Evolutionary conservation across 2,329 filamentous ascomycete species (phyloP).

Genomic region (Colletotrichum tanaceti): DNA sequence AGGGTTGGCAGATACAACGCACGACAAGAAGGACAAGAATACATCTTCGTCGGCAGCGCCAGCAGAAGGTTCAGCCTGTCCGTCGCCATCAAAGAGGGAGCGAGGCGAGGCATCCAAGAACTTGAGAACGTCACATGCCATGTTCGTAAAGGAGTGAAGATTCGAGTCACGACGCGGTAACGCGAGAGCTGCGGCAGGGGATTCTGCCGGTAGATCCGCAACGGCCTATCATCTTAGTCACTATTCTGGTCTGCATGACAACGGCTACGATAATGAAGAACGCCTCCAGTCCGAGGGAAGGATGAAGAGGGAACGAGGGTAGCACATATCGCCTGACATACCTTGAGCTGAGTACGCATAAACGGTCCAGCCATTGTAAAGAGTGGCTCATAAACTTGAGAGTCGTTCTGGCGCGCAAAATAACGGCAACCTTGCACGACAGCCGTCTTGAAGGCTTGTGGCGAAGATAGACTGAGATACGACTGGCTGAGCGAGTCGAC

Average conservation of each 20-base stretch:
- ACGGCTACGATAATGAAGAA: neutral
- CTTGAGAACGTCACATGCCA: conserved; percentile 65
- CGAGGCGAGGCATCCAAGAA: conserved; percentile 66
- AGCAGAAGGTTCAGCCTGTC: conserved; percentile 11
- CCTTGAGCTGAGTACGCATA: conserved; percentile 68
- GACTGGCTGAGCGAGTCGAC: conserved; percentile 66
- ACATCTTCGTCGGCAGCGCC: conserved; percentile 51
- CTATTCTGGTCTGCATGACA: neutral
- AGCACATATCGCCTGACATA: conserved; percentile 46
- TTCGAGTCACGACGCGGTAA: conserved; percentile 56
- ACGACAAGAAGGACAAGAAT: conserved; percentile 65
- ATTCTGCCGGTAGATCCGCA: conserved; percentile 53
- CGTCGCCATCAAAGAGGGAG: conserved; percentile 57
- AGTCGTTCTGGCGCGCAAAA: conserved; percentile 66
- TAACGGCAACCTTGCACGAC: conserved; percentile 72
- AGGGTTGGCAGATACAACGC: conserved; percentile 64
- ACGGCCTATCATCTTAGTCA: conserved; percentile 49
- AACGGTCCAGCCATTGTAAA: conserved; percentile 67
- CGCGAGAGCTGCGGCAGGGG: conserved; percentile 47
- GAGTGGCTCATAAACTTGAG: conserved; percentile 63
- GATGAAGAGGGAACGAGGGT: neutral
- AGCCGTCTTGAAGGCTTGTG: conserved; percentile 70
- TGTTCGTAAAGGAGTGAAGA: conserved; percentile 51
- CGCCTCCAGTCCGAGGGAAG: no score
- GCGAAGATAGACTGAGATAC: conserved; percentile 68